Conservation (phyloP, 805 yeast species). For the Teunomyces funiuensis region DNA sequence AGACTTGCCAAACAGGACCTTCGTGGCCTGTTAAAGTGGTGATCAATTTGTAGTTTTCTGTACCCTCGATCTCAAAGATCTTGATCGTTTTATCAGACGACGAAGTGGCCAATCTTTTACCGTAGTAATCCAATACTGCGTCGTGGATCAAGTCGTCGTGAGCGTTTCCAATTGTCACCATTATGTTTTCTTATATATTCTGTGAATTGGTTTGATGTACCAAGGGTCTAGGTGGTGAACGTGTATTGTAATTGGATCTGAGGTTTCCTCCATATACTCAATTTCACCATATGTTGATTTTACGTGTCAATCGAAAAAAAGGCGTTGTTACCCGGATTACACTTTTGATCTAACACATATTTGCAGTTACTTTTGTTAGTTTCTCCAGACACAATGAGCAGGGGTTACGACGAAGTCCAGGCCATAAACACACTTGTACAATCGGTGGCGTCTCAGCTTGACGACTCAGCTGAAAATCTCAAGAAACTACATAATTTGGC, state of each 20-base stretch:
- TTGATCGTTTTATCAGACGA: slow-evolving; percentile 96
- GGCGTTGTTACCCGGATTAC: slow-evolving; percentile 1
- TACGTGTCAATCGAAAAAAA: slow-evolving; percentile 5
- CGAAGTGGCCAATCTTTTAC: slow-evolving; percentile 92
- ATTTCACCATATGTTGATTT: slow-evolving; percentile 3
- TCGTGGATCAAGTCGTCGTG: slow-evolving; percentile 94
- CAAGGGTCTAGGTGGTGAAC: neutral
- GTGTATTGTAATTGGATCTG: neutral
- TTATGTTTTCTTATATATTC: slow-evolving; percentile 14
- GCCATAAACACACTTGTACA: slow-evolving; percentile 17
- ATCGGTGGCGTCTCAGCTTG: slow-evolving; percentile 17
- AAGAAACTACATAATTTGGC: slow-evolving; percentile 17
- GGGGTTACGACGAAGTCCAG: slow-evolving; percentile 19
- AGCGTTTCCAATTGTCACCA: slow-evolving; percentile 87
- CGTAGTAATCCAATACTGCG: slow-evolving; percentile 95
- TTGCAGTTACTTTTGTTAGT: too few relatives aligned
- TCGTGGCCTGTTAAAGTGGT: slow-evolving; percentile 92
- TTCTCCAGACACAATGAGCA: slow-evolving; percentile 15
- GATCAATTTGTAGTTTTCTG: slow-evolving; percentile 73
- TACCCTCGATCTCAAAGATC: slow-evolving; percentile 82
- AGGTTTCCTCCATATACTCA: slow-evolving; percentile 1
- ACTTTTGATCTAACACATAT: neutral
- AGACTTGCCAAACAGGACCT: slow-evolving; percentile 98
- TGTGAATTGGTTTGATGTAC: slow-evolving; percentile 2
- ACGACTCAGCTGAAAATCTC: slow-evolving; percentile 21